phyloP scores from a whole-genome alignment of 1,284 basidiomycete genomes.

The Fistulinella cinereoalba region DNA sequence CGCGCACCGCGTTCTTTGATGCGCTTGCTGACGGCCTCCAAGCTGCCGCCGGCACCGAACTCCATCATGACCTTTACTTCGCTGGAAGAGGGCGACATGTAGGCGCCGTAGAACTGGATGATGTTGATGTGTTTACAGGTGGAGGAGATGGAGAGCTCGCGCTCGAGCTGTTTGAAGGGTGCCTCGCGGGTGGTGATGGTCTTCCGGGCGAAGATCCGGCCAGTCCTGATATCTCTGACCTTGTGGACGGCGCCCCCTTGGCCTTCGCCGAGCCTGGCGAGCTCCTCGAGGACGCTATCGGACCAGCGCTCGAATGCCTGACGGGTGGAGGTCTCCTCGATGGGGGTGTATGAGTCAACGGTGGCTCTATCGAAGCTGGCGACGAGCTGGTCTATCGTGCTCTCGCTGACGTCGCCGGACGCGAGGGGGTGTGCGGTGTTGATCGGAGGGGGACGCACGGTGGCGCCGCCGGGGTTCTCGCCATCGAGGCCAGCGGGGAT shows the following conservation, averaged over 20 bases:
- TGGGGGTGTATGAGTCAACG: constrained; percentile 35
- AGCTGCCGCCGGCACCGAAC: constrained; percentile 81
- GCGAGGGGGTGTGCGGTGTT: constrained; percentile 32
- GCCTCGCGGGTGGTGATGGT: constrained; percentile 94
- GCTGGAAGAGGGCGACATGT: constrained; percentile 88
- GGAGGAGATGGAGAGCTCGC: constrained; percentile 90
- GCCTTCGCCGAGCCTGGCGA: constrained; percentile 86
- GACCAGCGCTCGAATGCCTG: constrained; percentile 47
- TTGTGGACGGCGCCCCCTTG: constrained; percentile 95
- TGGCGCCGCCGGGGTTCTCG: constrained; percentile 48
- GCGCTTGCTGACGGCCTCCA: constrained; percentile 85
- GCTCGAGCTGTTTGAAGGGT: constrained; percentile 88
- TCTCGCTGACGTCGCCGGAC: constrained; percentile 40
- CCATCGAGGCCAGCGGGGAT: constrained; percentile 34
- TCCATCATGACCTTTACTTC: constrained; percentile 98
- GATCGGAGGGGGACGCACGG: constrained; percentile 50
- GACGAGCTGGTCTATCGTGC: constrained; percentile 38
- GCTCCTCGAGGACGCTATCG: constrained; percentile 70
- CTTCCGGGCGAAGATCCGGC: constrained; percentile 89
- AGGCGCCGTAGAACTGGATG: constrained; percentile 91
- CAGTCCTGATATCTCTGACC: constrained; percentile 77
- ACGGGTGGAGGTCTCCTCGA: constrained; percentile 30
- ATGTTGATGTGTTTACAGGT: constrained; percentile 86
- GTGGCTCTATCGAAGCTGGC: constrained; percentile 26
- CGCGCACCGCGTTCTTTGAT: constrained; percentile 81